Conservation (phyloP, 2,329 filamentous ascomycete species). For the Scytalidium sp. region DNA sequence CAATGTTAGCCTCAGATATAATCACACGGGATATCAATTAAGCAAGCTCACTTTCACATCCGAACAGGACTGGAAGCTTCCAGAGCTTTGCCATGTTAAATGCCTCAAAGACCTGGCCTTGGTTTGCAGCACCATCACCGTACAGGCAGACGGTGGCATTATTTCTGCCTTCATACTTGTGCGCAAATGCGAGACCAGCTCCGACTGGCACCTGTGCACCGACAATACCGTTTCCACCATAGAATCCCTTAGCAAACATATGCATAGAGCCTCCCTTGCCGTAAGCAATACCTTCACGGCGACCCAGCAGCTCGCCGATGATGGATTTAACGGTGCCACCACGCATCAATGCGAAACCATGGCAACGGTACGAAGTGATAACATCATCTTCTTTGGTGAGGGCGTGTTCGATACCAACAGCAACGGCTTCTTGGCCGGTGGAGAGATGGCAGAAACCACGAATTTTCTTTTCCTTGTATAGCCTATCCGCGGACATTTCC, state of each 20-base stretch:
- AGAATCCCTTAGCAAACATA: constrained; percentile 99
- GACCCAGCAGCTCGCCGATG: constrained; percentile 92
- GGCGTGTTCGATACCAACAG: constrained; percentile 94
- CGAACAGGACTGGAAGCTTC: constrained; percentile 93
- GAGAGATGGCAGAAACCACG: constrained; percentile 99
- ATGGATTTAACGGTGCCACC: constrained; percentile 87
- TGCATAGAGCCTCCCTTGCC: constrained; percentile 99
- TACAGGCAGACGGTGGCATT: constrained; percentile 88
- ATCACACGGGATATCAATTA: not conserved
- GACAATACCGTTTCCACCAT: constrained; percentile 98
- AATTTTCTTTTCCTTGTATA: constrained; percentile 99
- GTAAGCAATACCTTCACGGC: constrained; percentile 94
- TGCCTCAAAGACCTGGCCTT: constrained; percentile 98
- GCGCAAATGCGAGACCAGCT: constrained; percentile 92
- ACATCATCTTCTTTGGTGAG: constrained; percentile 89
- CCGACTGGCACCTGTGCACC: constrained; percentile 97
- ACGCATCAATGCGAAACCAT: constrained; percentile 97
- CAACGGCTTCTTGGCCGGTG: constrained; percentile 95
- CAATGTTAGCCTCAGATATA: constrained; percentile 23
- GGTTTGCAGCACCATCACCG: constrained; percentile 97
- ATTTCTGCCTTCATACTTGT: constrained; percentile 87
- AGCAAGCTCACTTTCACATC: constrained; percentile 85
- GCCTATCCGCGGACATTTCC: constrained; percentile 98
- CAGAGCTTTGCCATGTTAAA: constrained; percentile 99
- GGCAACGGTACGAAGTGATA: constrained; percentile 98